Evolutionary conservation across 192 early-diverging fungal species (phyloP), one percentile per base, ranked within the genome.

Genomic region (Rhizophagus prolifer): DNA sequence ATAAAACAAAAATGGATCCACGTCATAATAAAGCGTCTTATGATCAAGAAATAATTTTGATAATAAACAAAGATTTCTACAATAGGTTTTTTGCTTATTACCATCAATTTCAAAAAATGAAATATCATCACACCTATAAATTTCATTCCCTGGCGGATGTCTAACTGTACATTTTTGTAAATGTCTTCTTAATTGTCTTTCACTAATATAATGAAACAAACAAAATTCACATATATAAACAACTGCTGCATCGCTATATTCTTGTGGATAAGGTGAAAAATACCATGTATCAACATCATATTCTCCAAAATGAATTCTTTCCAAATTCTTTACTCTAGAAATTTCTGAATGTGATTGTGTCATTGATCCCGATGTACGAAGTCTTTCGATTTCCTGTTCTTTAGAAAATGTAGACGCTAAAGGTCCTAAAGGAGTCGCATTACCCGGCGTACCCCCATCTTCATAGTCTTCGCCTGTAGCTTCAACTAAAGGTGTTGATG

Each of bases 101-200:
- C 98, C 98, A 83, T 99, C 98, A 75, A 99, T 96, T 81, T 99
- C 98, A 77, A 96, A 99, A 79, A 99, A 98, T 16, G 95, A 95
- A 19, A 99, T 83, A 12, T 93, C 90, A 70, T 94, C 92, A 65
- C 94, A 86, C 38, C 96, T 89, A 86, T 99, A 99, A 30, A 99
- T 99, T 81, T 99, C 98, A 84, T 99, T 99, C 4, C 98, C 98
- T 16, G 97, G 97, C 41, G 97, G 97, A 84, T 98, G 95, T 74
- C 90, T 88, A n/a, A 98, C 80, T 25, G 90, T 89, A 79, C 98
- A 99, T 78, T 96, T 95, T 65, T 66, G 41, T 12, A 95, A 86
- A 83, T 99, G 98, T 14, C 96, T 87, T 10, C 88, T 84, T 60
- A 98, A 89, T 77, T 91, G 91, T 23, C 88, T 89, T 21, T 86